These are phyloP conservation scores for Pelargonium australe DNA, from an alignment of 441 rosid species.

Conservation along the genomic window DNA sequence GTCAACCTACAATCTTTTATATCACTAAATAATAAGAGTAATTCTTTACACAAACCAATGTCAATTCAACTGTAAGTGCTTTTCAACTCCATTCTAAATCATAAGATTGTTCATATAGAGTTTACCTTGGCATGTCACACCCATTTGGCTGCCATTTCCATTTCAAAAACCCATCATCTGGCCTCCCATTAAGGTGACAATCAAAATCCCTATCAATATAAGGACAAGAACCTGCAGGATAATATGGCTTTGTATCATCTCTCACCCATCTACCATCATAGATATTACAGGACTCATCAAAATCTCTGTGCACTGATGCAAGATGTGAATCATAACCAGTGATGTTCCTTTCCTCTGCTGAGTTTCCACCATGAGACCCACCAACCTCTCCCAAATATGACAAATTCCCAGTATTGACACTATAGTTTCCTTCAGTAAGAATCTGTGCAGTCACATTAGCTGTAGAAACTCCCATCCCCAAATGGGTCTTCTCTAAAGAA, in stretches of 20 bases:
- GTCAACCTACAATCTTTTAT: no score
- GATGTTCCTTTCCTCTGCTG: neutral
- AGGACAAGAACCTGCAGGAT: conserved; percentile 54
- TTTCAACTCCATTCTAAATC: neutral
- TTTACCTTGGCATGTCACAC: conserved; percentile 48
- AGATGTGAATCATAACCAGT: conserved; percentile 1
- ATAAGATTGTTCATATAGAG: conserved; percentile 1
- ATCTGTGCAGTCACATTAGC: conserved; percentile 15
- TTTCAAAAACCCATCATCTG: conserved; percentile 42
- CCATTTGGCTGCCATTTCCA: conserved; percentile 66
- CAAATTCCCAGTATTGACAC: conserved; percentile 12
- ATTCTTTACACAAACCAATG: neutral
- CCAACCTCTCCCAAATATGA: conserved; percentile 10
- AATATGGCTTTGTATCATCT: conserved; percentile 47
- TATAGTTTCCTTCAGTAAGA: conserved; percentile 7
- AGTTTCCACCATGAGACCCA: conserved; percentile 3
- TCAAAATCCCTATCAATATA: conserved; percentile 51
- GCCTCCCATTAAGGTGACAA: conserved; percentile 52
- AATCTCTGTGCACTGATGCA: conserved; percentile 5
- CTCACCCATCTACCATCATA: conserved; percentile 60
- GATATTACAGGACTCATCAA: conserved; percentile 38
- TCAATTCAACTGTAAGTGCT: neutral
- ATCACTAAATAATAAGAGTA: no score
- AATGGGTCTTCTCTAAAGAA: conserved; percentile 4
- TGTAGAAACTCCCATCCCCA: conserved; percentile 11